Evolutionary conservation across 805 yeast genomes (phyloP).

Genomic region (Teunomyces atbi): DNA sequence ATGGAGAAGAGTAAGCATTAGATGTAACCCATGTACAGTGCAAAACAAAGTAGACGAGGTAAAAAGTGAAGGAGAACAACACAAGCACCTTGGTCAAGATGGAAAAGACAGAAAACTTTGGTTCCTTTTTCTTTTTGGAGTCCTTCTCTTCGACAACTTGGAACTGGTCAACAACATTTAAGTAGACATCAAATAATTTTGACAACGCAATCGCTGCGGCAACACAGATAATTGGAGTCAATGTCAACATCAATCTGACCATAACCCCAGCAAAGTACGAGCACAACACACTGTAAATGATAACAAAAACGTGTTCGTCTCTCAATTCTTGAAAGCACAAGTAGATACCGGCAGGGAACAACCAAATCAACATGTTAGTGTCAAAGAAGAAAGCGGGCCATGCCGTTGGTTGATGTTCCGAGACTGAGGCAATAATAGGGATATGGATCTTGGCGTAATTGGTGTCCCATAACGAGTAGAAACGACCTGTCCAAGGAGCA

Average conservation of each 20-base stretch:
- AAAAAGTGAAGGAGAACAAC: conserved; percentile 63
- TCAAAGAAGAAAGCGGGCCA: conserved; percentile 99
- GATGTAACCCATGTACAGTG: conserved; percentile 98
- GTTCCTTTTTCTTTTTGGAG: conserved; percentile 10
- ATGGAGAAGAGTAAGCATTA: conserved; percentile 94
- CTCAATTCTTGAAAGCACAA: conserved; percentile 83
- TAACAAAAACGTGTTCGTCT: conserved; percentile 90
- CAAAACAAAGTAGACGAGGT: conserved; percentile 76
- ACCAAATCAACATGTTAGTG: conserved; percentile 89
- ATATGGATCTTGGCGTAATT: conserved; percentile 96
- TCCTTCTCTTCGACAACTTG: conserved; percentile 8
- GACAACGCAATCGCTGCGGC: conserved; percentile 87
- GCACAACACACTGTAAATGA: conserved; percentile 88
- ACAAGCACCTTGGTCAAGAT: conserved; percentile 62
- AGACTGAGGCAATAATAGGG: conserved; percentile 97
- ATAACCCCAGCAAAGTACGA: conserved; percentile 98
- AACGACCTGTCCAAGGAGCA: conserved; percentile 99
- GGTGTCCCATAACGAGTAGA: conserved; percentile 98
- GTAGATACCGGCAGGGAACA: conserved; percentile 97
- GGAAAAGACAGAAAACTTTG: conserved; percentile 27
- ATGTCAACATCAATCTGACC: conserved; percentile 95
- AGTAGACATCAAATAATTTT: conserved; percentile 76
- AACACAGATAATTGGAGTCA: conserved; percentile 95
- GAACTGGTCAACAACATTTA: conserved; percentile 55
- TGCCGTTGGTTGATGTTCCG: conserved; percentile 99